Percentiles rank a stretch among this genome's conserved stretches.
phyloP scores from a whole-genome alignment of 2,329 filamentous ascomycete species.

The Iodosphaeria phyllophila region DNA sequence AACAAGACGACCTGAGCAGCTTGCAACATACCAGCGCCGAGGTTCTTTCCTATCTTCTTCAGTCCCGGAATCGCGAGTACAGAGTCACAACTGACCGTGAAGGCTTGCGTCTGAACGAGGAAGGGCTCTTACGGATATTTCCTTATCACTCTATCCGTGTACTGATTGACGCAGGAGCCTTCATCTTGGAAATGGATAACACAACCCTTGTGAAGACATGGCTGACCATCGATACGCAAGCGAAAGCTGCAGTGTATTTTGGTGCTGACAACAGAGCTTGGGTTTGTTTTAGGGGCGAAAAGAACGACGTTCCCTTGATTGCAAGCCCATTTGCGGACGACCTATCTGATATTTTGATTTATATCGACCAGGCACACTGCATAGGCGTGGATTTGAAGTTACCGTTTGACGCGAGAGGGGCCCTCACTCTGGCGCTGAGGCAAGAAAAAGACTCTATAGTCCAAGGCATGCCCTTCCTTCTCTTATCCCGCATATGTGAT shows the following conservation, averaged over 20 bases:
- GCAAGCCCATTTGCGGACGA: too few species aligned
- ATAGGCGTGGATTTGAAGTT: slow-evolving; percentile 41
- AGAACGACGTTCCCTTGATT: too few species aligned
- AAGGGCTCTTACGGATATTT: too few species aligned
- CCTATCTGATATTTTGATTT: too few species aligned
- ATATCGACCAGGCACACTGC: slow-evolving; percentile 26
- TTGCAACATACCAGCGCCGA: slow-evolving; percentile 38
- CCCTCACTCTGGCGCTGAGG: slow-evolving; percentile 34
- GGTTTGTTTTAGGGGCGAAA: slow-evolving; percentile 20
- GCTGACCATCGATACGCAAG: slow-evolving; percentile 23
- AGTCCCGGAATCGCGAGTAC: background rate
- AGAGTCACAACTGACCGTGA: slow-evolving; percentile 10
- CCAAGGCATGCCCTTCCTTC: slow-evolving; percentile 24
- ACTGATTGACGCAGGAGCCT: slow-evolving; percentile 12
- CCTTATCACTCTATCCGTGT: slow-evolving; percentile 33
- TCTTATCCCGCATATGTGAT: too few species aligned
- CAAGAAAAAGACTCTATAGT: slow-evolving; percentile 43
- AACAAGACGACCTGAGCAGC: slow-evolving; percentile 21
- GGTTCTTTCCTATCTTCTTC: slow-evolving; percentile 23
- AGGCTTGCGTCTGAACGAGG: slow-evolving; percentile 23
- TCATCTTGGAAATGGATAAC: slow-evolving; percentile 35
- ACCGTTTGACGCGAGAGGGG: slow-evolving; percentile 24
- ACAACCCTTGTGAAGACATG: slow-evolving; percentile 25
- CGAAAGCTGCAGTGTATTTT: slow-evolving; percentile 35
- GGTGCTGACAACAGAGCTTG: slow-evolving; percentile 22